Base-by-base conservation (phyloP, 768 basidiomycete species). In the Pilatotrama ljubarskyi region DNA sequence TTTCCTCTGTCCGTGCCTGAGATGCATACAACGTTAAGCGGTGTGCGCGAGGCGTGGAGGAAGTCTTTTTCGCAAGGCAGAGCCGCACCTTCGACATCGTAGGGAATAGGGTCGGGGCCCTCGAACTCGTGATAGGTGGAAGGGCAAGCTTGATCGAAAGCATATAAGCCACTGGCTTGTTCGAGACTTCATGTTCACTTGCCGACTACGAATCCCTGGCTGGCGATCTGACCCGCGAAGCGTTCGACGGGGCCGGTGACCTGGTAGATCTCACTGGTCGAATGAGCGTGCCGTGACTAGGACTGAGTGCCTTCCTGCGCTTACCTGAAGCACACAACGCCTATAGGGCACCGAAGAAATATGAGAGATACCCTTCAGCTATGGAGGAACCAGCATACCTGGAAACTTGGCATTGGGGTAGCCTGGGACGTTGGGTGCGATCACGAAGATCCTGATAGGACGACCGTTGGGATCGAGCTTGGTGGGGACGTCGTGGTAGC, bases 201-300 rank as follows among this genome's bases (percentile, higher is more conserved):
- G 90, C 91, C 91, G 11, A 91, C 90, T 47, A 93, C 82, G 64
- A 83, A 92, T 63, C 92, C 92, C 29, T 93, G 88, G 62, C 88
- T 91, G 9, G 92, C 93, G 65, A 95, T 93, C 75, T 91, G 89
- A 14, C 89, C 86, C 0, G 90, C 90, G 69, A 91, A 93, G 50
- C 95, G 84, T 71, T 95, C 94, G n/a, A 96, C 95, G 36, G 95
- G 95, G 0, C 93, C 93, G n/a, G 93, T 95, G 1, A 95, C 93
- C 72, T 93, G 91, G 71, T 97, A 98, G 55, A 98, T 98, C 76
- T 96, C 95, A 68, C 93, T 94, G 68, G 37, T 20, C 41, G 17
- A 20, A 50, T 50, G n/a, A 24, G 35, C 35, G 51, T n/a, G 25
- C 46, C 36, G 18, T 43, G 13, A 4, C n/a, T 43, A 26, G 22